phyloP scores from a whole-genome alignment of 495 filamentous ascomycete genomes.

The Podospora pseudocomata region DNA sequence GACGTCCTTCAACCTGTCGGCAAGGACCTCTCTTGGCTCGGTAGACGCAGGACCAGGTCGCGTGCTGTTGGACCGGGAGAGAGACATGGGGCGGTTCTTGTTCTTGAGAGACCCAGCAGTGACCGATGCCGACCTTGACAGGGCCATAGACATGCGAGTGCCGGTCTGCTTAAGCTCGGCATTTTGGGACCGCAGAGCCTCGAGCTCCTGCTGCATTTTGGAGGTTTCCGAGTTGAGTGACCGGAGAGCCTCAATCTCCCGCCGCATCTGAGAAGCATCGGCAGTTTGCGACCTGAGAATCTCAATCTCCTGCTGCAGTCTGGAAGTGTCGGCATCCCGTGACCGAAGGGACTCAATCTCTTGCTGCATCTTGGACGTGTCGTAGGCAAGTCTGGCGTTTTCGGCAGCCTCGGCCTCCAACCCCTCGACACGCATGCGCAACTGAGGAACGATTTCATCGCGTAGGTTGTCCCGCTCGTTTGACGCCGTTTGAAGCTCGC shows the following conservation, averaged over 20 bases:
- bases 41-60: conserved; percentile 43
- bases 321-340: conserved; percentile 55
- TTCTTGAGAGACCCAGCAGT: conserved; percentile 29
- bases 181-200: conserved; percentile 59
- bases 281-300: conserved; percentile 63
- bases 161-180: conserved; percentile 28
- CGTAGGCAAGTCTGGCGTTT: conserved; percentile 64
- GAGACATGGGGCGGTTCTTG: conserved; percentile 31
- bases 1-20: conserved; percentile 84
- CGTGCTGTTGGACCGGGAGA: conserved; percentile 58
- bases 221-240: conserved; percentile 38
- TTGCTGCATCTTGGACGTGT: conserved; percentile 54
- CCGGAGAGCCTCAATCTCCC: conserved; percentile 10
- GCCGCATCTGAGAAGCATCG: conserved; percentile 8
- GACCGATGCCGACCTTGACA: conserved; percentile 46
- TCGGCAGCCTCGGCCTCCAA: conserved; percentile 66
- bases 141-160: conserved; percentile 28
- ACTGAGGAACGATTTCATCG: conserved; percentile 76
- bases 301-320: conserved; percentile 77
- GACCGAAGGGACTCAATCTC: conserved; percentile 12
- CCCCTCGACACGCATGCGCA: conserved; percentile 71
- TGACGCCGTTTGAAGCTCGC: conserved; percentile 73
- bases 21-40: conserved; percentile 65
- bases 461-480: conserved; percentile 90
- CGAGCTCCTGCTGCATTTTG: conserved; percentile 70